Base-by-base conservation (phyloP, 306 rosid species). In the Inga leiocalycina region DNA sequence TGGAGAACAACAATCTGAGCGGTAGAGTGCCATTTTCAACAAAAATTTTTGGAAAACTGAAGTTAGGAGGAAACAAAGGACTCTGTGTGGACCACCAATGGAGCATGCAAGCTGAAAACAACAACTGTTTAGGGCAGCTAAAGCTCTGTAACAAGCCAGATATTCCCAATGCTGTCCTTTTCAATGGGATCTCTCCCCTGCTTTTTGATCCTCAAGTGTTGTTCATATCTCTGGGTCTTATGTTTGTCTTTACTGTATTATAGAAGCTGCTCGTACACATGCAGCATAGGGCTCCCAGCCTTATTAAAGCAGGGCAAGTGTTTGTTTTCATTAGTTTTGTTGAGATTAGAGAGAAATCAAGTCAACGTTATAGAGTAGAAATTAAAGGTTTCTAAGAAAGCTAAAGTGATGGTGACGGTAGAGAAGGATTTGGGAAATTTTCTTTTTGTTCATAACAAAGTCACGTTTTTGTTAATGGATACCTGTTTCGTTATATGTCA, bases 1-100 rank as follows among this genome's bases (percentile, higher is more conserved):
- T 95, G 86, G 97, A 91, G 86, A 93, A 95, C 87, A 95, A 95
- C 85, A 90, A 81, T 35, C 75, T 95, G 80, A 93, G 94, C 46
- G 98, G 98, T 0, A 89, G 76, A 72, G 85, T 95, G 34, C 74
- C 86, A 16, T 88, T 92, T 16, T 82, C 88, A 39, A n/a, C 43
- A 2, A 75, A 46, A 84, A 44, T 13, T 12, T 30, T 84, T 39
- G 93, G 91, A 24, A 92, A 87, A 81, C 73, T 89, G 1, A 94
- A 86, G 88, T 22, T 94, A 41, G 83, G 41, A 48, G 98, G 97
- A 30, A 95, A 95, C 87, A 85, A 79, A 69, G 82, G 84, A 24
- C 93, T 95, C 0, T 95, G 97, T 80, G 84, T 84, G 62, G 94
- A 88, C 5, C 85, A 84, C 51, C 81, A 65, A 41, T 70, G 73